phyloP scores from a whole-genome alignment of 2,329 filamentous ascomycete genomes.

The Macrophomina tecta region DNA sequence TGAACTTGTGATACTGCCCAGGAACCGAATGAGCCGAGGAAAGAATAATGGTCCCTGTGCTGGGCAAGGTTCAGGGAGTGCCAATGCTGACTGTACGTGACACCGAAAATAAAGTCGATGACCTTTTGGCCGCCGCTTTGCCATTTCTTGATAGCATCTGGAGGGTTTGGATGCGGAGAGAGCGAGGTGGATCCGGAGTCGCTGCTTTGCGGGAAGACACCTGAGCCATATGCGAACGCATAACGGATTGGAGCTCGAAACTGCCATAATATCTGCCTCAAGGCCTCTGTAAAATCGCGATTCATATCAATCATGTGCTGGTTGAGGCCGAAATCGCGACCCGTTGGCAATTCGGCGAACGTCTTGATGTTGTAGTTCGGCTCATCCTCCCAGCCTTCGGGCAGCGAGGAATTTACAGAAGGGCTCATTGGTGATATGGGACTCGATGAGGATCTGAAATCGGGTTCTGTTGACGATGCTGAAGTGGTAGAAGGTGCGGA shows the following conservation, averaged over 20 bases:
- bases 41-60: conserved; percentile 91
- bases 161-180: conserved; percentile 81
- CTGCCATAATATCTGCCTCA: conserved; percentile 86
- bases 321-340: conserved; percentile 86
- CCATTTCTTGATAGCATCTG: conserved; percentile 78
- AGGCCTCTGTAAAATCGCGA: conserved; percentile 88
- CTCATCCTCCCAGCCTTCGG: conserved; percentile 75
- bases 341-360: conserved; percentile 74
- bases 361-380: conserved; percentile 72
- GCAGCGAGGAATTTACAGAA: conserved; percentile 38
- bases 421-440: conserved; percentile 19
- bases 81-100: conserved; percentile 94
- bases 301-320: conserved; percentile 92
- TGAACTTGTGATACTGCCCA: conserved; percentile 84
- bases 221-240: conserved; percentile 96
- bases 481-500: conserved; percentile 33
- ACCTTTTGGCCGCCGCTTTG: conserved; percentile 91
- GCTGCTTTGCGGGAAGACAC: conserved; percentile 84
- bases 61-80: conserved; percentile 90
- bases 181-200: conserved; percentile 57
- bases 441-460: background rate
- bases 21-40: conserved; percentile 80
- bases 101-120: conserved; percentile 98
- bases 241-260: conserved; percentile 91
- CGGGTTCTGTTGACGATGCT: conserved; percentile 6